Percentiles rank a stretch among this genome's conserved stretches.
Evolutionary conservation across 257 asterid species (phyloP).

Genomic region (Solanum pimpinellifolium): DNA sequence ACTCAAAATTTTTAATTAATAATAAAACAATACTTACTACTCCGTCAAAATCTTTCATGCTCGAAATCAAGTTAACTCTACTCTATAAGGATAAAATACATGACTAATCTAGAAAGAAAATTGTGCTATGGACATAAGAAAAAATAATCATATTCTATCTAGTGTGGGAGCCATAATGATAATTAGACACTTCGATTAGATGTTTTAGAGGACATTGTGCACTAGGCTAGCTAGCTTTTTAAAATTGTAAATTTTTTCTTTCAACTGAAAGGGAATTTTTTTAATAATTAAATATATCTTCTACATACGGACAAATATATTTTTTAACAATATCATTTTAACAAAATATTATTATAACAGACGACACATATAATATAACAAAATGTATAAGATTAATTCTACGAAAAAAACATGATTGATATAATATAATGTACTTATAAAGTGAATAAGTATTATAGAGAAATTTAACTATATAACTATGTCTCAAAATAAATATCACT

Average conservation of each 20-base stretch:
- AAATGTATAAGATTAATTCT: not conserved
- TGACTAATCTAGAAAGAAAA: not conserved
- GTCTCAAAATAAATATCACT: no score
- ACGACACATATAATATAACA: not conserved
- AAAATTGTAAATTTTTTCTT: not conserved
- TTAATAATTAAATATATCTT: not conserved
- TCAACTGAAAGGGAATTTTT: not conserved
- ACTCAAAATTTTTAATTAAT: not conserved
- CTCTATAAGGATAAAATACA: not conserved
- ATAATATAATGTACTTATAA: no score
- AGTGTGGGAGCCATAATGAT: not conserved
- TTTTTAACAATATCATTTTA: not conserved
- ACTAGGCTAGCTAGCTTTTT: not conserved
- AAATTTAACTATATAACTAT: no score
- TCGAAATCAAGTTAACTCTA: not conserved
- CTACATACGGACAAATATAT: no score
- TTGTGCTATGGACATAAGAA: not conserved
- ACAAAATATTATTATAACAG: not conserved
- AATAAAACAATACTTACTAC: not conserved
- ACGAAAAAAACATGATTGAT: not conserved
- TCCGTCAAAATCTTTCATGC: accelerated
- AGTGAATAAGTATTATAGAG: no score
- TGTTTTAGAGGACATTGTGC: not conserved
- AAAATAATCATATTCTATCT: not conserved
- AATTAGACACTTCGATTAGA: not conserved